Evolutionary conservation across 768 basidiomycete species (phyloP), one percentile per base, ranked within the genome.

Genomic region (Sistotremastrum niveocremeum): DNA sequence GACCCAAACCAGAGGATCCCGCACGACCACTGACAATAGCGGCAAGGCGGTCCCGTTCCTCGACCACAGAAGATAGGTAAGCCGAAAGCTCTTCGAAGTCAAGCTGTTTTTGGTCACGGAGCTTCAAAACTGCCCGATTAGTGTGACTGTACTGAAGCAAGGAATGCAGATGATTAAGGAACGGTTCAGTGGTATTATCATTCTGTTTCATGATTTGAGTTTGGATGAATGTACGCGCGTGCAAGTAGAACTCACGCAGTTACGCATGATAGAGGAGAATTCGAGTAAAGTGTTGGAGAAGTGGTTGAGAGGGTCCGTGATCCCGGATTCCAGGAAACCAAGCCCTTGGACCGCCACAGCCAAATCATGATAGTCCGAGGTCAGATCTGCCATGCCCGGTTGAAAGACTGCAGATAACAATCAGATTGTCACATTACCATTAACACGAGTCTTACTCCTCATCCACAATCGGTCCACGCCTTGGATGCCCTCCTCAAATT

Each of bases 11-110:
- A 28, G 75, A 79, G 64, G 85, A 81, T 47, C 81, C 87, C 46
- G 82, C 85, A 59, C 84, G 88, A n/a, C 86, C 90, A 48, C 74
- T 80, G 56, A 88, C 86, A 39, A 97, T 72, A 2, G 89, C 89
- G 12, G 91, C 80, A 7, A 99, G 69, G 39, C 95, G 71, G 57
- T 99, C 95, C 20, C 95, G 81, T 64, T 99, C 95, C 7, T 80
- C 70, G 1, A 88, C 90, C 39, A 97, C 81, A n/a, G 84, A 85
- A 5, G 86, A 85, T 8, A 99, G 72, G 62, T 98, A 98, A 44
- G 90, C 86, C 2, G 90, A 89, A 6, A 98, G 74, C 60, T 98
- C 94, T 64, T 99, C 95, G 52, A 97, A 94, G 59, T 99, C 95
- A 46, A 98, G 77, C 61, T 99, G 95, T 62, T 98, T 99, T 65